Conservation (phyloP, 1,139 yeast genomes). For the Geotrichum cucujoidarum region DNA sequence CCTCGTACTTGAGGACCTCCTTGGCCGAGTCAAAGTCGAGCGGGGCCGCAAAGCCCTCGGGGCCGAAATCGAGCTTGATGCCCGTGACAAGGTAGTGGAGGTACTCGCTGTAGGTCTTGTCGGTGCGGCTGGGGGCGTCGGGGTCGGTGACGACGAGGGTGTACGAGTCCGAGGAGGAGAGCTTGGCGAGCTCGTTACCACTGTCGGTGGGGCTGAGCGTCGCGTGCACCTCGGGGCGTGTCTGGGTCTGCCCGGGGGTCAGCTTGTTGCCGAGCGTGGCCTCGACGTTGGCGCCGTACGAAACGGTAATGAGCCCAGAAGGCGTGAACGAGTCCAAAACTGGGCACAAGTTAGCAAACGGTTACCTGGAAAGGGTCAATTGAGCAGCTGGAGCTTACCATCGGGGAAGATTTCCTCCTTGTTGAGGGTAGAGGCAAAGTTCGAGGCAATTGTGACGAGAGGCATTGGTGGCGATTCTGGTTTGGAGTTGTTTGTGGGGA, state of each 20-base stretch:
- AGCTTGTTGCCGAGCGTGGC: conserved; percentile 80
- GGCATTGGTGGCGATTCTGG: no score
- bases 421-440: conserved; percentile 54
- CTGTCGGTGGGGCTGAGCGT: conserved; percentile 51
- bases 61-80: conserved; percentile 42
- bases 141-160: conserved; percentile 84
- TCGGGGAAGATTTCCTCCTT: conserved; percentile 63
- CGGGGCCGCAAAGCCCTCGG: conserved; percentile 35
- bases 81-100: conserved; percentile 73
- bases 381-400: conserved; percentile 41
- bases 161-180: conserved; percentile 45
- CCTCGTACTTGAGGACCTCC: conserved; percentile 49
- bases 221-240: conserved; percentile 59
- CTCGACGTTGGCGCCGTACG: conserved; percentile 49
- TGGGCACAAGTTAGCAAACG: neutral
- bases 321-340: conserved; percentile 38
- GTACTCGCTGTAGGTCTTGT: conserved; percentile 83
- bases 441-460: conserved; percentile 51
- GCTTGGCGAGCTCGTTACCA: conserved; percentile 16
- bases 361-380: conserved; percentile 9
- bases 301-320: conserved; percentile 38
- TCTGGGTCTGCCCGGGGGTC: conserved; percentile 59
- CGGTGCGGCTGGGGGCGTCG: conserved; percentile 82
- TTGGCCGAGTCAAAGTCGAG: conserved; percentile 32
- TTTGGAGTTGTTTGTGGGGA: no score